A percentile compares a stretch with the other conserved stretches of the same genome.
Evolutionary conservation across 352 stramenopile genomes (phyloP).

Genomic region (Phytophthora europaea): DNA sequence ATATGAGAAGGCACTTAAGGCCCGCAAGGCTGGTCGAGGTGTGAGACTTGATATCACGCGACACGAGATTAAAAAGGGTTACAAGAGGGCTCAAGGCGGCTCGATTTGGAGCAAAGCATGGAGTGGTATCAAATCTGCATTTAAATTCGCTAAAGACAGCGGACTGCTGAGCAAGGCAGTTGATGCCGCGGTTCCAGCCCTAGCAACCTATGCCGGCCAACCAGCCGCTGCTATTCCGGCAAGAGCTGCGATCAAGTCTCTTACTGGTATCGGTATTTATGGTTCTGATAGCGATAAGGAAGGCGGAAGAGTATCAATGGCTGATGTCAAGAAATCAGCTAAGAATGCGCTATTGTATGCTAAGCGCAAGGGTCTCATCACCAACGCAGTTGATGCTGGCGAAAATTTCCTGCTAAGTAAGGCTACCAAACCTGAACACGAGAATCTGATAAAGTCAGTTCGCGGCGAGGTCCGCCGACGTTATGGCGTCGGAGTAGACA

Average conservation of each 20-base stretch:
- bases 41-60: too few relatives aligned
- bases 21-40: neutral
- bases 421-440: neutral
- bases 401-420: neutral
- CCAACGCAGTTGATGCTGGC: neutral
- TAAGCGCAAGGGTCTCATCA: neutral
- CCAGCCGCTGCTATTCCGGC: neutral
- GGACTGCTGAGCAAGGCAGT: neutral
- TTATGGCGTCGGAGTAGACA: neutral
- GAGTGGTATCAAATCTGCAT: neutral
- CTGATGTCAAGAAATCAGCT: neutral
- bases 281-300: neutral
- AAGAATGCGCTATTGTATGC: neutral
- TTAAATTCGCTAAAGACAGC: conserved; percentile 1
- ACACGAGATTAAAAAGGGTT: neutral
- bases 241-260: neutral
- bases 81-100: too few relatives aligned
- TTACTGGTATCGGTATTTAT: neutral
- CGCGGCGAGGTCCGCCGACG: neutral
- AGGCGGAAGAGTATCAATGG: neutral
- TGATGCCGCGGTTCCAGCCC: neutral
- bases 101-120: neutral
- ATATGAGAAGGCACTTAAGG: neutral
- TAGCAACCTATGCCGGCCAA: neutral
- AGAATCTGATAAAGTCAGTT: neutral